These are phyloP conservation scores for Suhomyces atakaporum DNA, from an alignment of 1,139 yeast genomes.

Conservation along the genomic window DNA sequence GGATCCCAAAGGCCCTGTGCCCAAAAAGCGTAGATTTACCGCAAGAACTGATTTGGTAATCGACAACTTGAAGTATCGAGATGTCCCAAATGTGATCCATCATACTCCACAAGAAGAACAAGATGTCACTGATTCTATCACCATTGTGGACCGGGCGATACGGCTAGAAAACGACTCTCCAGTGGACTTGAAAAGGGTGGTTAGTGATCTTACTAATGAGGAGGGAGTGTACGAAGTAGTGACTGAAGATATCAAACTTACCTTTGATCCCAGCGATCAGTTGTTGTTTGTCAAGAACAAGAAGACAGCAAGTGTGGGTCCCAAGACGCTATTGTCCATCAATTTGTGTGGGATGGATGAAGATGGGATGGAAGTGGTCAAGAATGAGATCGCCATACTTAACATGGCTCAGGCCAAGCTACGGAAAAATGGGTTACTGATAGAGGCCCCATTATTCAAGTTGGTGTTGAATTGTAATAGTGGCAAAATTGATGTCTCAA, in stretches of 20 bases:
- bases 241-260: constrained; percentile 15
- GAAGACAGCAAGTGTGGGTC: constrained; percentile 8
- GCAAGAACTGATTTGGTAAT: constrained; percentile 10
- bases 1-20: constrained; percentile 3
- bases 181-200: constrained; percentile 2
- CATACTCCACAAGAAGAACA: background rate
- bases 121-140: constrained; percentile 4
- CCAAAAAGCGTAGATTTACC: constrained; percentile 12
- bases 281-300: constrained; percentile 15
- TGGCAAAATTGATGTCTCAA: constrained; percentile 8
- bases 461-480: constrained; percentile 7
- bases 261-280: constrained; percentile 6
- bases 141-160: constrained; percentile 4
- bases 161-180: background rate
- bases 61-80: constrained; percentile 14
- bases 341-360: constrained; percentile 2
- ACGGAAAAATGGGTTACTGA: constrained; percentile 13
- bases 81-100: constrained; percentile 4
- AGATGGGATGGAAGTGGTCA: constrained; percentile 1
- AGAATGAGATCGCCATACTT: constrained; percentile 13
- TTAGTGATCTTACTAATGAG: background rate
- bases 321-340: constrained; percentile 9
- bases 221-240: constrained; percentile 3
- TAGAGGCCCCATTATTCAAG: constrained; percentile 12
- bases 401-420: constrained; percentile 14